phyloP scores from a whole-genome alignment of 1,284 basidiomycete species.

The Heimioporus retisporus region DNA sequence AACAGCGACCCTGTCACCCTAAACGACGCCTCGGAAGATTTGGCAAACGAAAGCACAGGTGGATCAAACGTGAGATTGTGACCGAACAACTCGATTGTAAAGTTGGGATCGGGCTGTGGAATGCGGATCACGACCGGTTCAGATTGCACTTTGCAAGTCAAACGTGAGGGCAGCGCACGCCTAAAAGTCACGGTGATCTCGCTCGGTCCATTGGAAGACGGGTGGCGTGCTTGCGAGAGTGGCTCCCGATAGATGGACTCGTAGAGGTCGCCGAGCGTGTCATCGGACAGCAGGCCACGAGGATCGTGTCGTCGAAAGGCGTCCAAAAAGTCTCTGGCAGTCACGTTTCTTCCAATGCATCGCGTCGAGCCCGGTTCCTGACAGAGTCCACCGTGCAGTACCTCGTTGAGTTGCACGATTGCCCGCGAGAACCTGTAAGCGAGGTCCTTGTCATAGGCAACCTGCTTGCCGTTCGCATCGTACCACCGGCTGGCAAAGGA shows the following conservation, averaged over 20 bases:
- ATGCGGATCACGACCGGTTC: slow-evolving; percentile 88
- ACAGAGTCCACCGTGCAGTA: slow-evolving; percentile 74
- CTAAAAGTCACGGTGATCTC: slow-evolving; percentile 75
- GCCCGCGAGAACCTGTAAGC: slow-evolving; percentile 85
- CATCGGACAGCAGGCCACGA: slow-evolving; percentile 74
- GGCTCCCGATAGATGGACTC: slow-evolving; percentile 77
- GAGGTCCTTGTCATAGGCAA: slow-evolving; percentile 84
- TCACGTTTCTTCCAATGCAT: slow-evolving; percentile 72
- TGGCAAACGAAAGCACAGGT: slow-evolving; percentile 80
- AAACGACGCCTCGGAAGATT: slow-evolving; percentile 86
- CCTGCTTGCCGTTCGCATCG: slow-evolving; percentile 83
- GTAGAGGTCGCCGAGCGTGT: slow-evolving; percentile 82
- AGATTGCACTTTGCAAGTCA: slow-evolving; percentile 89
- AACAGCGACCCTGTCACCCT: slow-evolving; percentile 85
- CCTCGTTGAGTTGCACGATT: slow-evolving; percentile 89
- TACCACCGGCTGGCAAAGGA: slow-evolving; percentile 93
- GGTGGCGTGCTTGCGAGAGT: slow-evolving; percentile 77
- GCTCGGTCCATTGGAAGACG: slow-evolving; percentile 51
- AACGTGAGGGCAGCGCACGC: slow-evolving; percentile 76
- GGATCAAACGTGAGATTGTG: slow-evolving; percentile 91
- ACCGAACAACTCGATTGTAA: slow-evolving; percentile 86
- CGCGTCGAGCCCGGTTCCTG: slow-evolving; percentile 71
- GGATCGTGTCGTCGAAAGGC: slow-evolving; percentile 84
- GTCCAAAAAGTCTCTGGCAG: slow-evolving; percentile 80
- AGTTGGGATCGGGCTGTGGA: slow-evolving; percentile 80